These are phyloP conservation scores for Sergeia podlipaevii DNA, from an alignment of 208 protist species.

Conservation along the genomic window DNA sequence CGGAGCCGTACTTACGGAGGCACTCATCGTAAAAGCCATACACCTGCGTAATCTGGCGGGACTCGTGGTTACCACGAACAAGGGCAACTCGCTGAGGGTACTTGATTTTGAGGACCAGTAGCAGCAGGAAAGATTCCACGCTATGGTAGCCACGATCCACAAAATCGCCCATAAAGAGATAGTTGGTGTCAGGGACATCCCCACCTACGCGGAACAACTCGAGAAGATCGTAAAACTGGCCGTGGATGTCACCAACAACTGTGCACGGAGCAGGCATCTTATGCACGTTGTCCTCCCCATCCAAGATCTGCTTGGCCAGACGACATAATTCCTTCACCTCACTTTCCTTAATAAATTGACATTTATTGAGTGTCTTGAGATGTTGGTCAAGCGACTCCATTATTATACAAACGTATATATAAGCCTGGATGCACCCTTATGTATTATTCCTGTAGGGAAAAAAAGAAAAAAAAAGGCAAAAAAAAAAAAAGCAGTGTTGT, in stretches of 20 bases:
- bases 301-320: conserved; percentile 80
- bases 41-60: conserved; percentile 95
- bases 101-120: conserved; percentile 97
- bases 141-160: conserved; percentile 98
- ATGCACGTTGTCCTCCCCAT: conserved; percentile 90
- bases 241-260: conserved; percentile 94
- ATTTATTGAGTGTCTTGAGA: conserved; percentile 95
- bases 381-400: conserved; percentile 94
- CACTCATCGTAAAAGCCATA: conserved; percentile 99
- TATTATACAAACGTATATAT: conserved; percentile 9
- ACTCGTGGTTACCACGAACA: conserved; percentile 96
- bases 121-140: conserved; percentile 97
- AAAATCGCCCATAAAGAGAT: conserved; percentile 98
- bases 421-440: not conserved
- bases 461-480: conserved; percentile 14
- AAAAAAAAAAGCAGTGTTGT: too few relatives aligned
- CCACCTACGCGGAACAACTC: conserved; percentile 97
- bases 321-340: conserved; percentile 91
- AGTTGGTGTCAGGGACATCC: conserved; percentile 96
- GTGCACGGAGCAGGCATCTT: conserved; percentile 89
- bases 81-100: conserved; percentile 95
- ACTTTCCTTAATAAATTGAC: conserved; percentile 91
- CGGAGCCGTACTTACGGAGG: conserved; percentile 98
- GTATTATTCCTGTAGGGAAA: conserved; percentile 3
- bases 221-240: conserved; percentile 97